Conservation (phyloP, 225 moss, liverwort and hornwort genomes). For the Sphagnum contortum region DNA sequence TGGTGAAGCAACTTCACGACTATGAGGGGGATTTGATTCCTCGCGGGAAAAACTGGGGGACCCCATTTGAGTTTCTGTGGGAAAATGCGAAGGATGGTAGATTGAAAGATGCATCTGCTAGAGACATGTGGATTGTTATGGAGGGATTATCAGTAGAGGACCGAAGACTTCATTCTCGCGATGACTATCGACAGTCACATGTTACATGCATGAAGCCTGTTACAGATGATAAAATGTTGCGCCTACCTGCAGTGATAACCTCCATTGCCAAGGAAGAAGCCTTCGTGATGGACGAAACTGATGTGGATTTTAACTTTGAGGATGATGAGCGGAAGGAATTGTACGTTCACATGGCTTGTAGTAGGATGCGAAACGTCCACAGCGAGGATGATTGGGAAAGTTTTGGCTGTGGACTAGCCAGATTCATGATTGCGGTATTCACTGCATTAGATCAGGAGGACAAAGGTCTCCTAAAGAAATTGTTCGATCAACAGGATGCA, state of each 20-base stretch:
- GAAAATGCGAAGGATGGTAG: conserved; percentile 18
- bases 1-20: too few species aligned
- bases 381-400: too few species aligned
- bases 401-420: too few species aligned
- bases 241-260: conserved; percentile 5
- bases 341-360: conserved; percentile 9
- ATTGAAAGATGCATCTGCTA: conserved; percentile 17
- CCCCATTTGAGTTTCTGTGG: not conserved
- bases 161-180: conserved; percentile 1
- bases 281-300: conserved; percentile 1
- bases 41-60: not conserved
- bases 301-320: conserved; percentile 14
- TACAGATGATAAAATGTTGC: too few species aligned
- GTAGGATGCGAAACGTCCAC: conserved; percentile 7
- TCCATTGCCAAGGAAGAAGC: too few species aligned
- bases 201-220: not conserved
- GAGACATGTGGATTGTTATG: conserved; percentile 19
- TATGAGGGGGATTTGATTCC: too few species aligned
- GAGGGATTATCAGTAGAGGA: conserved; percentile 11
- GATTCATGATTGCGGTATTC: conserved; percentile 3
- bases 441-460: not conserved
- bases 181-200: not conserved
- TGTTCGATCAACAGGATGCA: conserved; percentile 22
- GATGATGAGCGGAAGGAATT: conserved; percentile 2
- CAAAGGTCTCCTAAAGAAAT: not conserved